Evolutionary conservation across 2,329 filamentous ascomycete genomes (phyloP).

Genomic region (Aspergillus pseudonomiae): DNA sequence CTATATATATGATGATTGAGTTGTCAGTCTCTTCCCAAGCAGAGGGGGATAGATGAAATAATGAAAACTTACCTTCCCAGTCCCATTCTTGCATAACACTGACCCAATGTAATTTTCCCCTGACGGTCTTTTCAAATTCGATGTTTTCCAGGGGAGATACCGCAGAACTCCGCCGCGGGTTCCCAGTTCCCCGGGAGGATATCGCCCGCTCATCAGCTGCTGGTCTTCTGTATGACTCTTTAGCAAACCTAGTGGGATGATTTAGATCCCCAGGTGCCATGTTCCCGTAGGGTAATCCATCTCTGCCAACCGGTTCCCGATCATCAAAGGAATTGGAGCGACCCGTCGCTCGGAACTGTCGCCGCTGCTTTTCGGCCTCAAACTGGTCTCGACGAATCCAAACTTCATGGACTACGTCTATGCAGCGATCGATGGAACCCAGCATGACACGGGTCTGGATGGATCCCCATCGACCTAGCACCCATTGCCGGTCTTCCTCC

Average conservation of each 20-base stretch:
- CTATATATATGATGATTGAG: conserved; percentile 22
- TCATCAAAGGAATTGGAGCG: conserved; percentile 22
- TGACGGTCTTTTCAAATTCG: conserved; percentile 64
- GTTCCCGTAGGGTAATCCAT: conserved; percentile 12
- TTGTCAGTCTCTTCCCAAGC: conserved; percentile 8
- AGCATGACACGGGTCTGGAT: conserved; percentile 67
- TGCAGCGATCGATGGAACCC: conserved; percentile 68
- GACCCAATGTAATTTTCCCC: conserved; percentile 68
- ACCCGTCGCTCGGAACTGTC: conserved; percentile 32
- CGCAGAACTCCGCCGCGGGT: conserved; percentile 32
- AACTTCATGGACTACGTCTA: conserved; percentile 67
- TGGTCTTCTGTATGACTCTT: conserved; percentile 30
- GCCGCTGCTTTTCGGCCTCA: conserved; percentile 43
- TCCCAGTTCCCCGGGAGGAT: conserved; percentile 6
- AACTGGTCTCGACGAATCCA: conserved; percentile 65
- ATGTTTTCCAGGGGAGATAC: conserved; percentile 46
- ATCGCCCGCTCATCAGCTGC: background rate
- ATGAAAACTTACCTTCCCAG: conserved; percentile 64
- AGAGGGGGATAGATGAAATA: conserved; percentile 2
- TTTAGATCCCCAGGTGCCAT: conserved; percentile 2
- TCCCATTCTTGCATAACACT: conserved; percentile 72
- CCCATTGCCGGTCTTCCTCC: conserved; percentile 65
- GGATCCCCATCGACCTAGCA: conserved; percentile 62
- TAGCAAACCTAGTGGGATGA: conserved; percentile 15
- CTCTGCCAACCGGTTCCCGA: conserved; percentile 19